A percentile compares a stretch with the other conserved stretches of the same genome.
Evolutionary conservation across 352 stramenopile species (phyloP).

Genomic region (Peronospora farinosa): DNA sequence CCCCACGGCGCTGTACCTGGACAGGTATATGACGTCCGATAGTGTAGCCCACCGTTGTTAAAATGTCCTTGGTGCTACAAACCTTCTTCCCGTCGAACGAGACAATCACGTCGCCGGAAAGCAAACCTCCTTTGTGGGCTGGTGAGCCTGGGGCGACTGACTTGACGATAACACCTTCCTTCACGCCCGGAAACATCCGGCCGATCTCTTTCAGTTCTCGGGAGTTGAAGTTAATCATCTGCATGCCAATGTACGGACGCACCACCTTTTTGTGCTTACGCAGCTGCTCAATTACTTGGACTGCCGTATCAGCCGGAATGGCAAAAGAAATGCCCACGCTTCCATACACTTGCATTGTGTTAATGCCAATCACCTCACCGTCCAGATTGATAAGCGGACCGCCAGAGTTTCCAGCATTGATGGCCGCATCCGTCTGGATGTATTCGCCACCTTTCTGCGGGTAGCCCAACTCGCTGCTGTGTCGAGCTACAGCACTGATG

Average conservation of each 20-base stretch:
- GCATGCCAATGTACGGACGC: constrained; percentile 88
- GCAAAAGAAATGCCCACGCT: constrained; percentile 89
- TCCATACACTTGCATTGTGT: constrained; percentile 90
- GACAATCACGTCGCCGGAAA: constrained; percentile 72
- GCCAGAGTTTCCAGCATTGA: constrained; percentile 90
- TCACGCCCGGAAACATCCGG: constrained; percentile 67
- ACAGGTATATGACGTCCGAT: constrained; percentile 67
- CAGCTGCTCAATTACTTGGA: constrained; percentile 86
- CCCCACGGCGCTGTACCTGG: constrained; percentile 54
- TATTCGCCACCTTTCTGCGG: constrained; percentile 79
- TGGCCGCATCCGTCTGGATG: constrained; percentile 92
- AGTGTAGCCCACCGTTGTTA: constrained; percentile 58
- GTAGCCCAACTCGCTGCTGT: constrained; percentile 86
- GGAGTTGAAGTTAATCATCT: constrained; percentile 85
- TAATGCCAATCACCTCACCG: constrained; percentile 91
- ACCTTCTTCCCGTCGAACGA: constrained; percentile 69
- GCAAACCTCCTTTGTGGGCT: constrained; percentile 66
- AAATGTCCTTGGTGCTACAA: constrained; percentile 70
- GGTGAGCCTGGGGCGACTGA: constrained; percentile 70
- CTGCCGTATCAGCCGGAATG: constrained; percentile 89
- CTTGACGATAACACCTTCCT: constrained; percentile 80
- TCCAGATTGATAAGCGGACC: constrained; percentile 91
- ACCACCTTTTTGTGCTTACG: constrained; percentile 83
- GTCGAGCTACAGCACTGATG: constrained; percentile 83
- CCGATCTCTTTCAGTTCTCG: constrained; percentile 57